Conservation (phyloP, 306 rosid genomes). For the Trifolium pratense region DNA sequence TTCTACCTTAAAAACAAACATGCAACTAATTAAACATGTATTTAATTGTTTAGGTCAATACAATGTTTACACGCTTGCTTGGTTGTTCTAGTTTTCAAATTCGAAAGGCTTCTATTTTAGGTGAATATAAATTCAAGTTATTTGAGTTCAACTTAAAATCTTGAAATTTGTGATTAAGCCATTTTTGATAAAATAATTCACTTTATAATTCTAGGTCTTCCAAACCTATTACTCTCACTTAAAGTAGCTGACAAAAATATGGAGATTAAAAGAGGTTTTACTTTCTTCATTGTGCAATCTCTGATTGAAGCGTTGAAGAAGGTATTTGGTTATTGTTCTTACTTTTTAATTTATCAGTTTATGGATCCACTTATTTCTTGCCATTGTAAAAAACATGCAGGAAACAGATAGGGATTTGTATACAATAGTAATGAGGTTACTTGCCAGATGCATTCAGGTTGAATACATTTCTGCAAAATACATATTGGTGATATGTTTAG, state of each 20-base stretch:
- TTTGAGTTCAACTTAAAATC: neutral
- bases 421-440: conserved; percentile 1
- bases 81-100: neutral
- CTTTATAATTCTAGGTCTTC: conserved; percentile 39
- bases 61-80: conserved; percentile 22
- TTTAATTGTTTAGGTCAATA: conserved; percentile 32
- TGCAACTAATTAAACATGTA: neutral
- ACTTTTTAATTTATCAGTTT: conserved; percentile 9
- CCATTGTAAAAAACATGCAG: conserved; percentile 20
- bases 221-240: conserved; percentile 17
- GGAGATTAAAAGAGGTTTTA: neutral
- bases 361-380: conserved; percentile 7
- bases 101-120: conserved; percentile 29
- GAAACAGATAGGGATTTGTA: neutral
- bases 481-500: neutral
- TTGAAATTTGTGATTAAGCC: neutral
- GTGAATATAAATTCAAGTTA: conserved; percentile 20
- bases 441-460: conserved; percentile 34
- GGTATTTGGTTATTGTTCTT: conserved; percentile 27
- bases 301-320: conserved; percentile 16
- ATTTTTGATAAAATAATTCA: conserved; percentile 18
- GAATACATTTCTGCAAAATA: conserved; percentile 1
- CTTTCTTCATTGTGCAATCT: neutral
- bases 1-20: neutral
- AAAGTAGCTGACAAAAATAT: neutral